A percentile compares a stretch with the other conserved stretches of the same genome.
These are phyloP conservation scores for Coemansia sp. DNA, from an alignment of 192 early-diverging fungal genomes.

Conservation along the genomic window DNA sequence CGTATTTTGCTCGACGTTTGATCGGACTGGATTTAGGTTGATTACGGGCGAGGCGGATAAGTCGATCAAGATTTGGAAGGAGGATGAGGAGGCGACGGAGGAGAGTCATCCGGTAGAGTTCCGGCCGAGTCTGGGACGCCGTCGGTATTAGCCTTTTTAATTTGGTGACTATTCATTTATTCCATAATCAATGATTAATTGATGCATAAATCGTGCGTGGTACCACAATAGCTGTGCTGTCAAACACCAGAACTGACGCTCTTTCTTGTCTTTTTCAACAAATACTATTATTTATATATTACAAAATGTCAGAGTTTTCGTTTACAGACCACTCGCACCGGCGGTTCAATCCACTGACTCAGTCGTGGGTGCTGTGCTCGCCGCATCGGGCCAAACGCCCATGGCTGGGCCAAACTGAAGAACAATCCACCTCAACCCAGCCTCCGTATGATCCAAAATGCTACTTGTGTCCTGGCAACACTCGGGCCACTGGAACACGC, in stretches of 20 bases:
- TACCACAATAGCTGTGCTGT: neutral
- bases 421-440: conserved; percentile 25
- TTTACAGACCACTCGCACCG: conserved; percentile 62
- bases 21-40: conserved; percentile 87
- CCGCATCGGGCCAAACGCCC: conserved; percentile 93
- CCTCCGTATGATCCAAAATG: conserved; percentile 78
- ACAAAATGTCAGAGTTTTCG: conserved; percentile 32
- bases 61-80: conserved; percentile 84
- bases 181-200: neutral
- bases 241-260: no score
- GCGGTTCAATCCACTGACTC: conserved; percentile 88
- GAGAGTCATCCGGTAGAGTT: conserved; percentile 51
- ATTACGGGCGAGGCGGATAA: conserved; percentile 99
- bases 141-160: conserved; percentile 9
- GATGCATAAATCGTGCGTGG: no score
- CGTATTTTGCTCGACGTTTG: conserved; percentile 93
- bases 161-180: neutral
- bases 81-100: conserved; percentile 42
- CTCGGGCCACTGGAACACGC: conserved; percentile 61
- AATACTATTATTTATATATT: conserved; percentile 31
- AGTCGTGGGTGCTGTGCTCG: conserved; percentile 94
- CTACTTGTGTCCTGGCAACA: conserved; percentile 87
- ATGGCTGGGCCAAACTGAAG: conserved; percentile 81
- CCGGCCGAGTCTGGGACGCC: conserved; percentile 33
- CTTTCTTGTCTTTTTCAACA: neutral